A percentile compares a stretch with the other conserved stretches of the same genome.
These are phyloP conservation scores for Arthrinium puccinioides DNA, from an alignment of 2,329 filamentous ascomycete species.

Conservation along the genomic window DNA sequence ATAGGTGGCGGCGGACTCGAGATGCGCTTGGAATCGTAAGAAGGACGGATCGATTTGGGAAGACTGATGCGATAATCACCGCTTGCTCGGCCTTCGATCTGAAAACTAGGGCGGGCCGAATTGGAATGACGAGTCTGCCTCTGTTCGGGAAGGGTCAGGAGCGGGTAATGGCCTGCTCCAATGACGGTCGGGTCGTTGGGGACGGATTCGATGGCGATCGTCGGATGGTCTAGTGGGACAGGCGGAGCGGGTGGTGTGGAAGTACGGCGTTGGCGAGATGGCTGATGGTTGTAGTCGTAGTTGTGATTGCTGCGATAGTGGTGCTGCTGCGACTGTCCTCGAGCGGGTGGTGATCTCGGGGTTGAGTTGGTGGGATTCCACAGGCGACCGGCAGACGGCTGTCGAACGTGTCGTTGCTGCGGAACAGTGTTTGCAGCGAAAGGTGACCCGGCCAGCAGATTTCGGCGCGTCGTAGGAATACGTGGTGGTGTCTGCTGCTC, in stretches of 20 bases:
- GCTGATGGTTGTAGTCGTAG: slow-evolving; percentile 12
- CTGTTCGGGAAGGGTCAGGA: slow-evolving; percentile 44
- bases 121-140: slow-evolving; percentile 35
- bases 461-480: slow-evolving; percentile 13
- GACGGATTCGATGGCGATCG: slow-evolving; percentile 28
- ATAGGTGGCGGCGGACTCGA: slow-evolving; percentile 19
- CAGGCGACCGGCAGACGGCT: slow-evolving; percentile 41
- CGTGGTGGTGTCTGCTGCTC: slow-evolving; percentile 9
- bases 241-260: slow-evolving; percentile 47
- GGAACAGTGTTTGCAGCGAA: slow-evolving; percentile 5
- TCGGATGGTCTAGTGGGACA: slow-evolving; percentile 40
- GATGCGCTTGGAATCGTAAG: slow-evolving; percentile 38
- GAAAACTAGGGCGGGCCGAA: slow-evolving; percentile 40
- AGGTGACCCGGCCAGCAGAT: slow-evolving; percentile 11
- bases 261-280: slow-evolving; percentile 32
- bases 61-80: slow-evolving; percentile 44
- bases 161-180: slow-evolving; percentile 39
- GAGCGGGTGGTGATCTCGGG: slow-evolving; percentile 29
- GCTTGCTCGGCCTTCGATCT: slow-evolving; percentile 38
- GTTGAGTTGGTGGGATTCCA: slow-evolving; percentile 58
- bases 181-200: slow-evolving; percentile 28
- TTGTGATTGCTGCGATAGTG: slow-evolving; percentile 13
- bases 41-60: slow-evolving; percentile 45
- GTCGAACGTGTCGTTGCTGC: slow-evolving; percentile 26
- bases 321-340: too few relatives aligned